Evolutionary conservation across 306 rosid species (phyloP).

Genomic region (Elaeagnus macrophylla): DNA sequence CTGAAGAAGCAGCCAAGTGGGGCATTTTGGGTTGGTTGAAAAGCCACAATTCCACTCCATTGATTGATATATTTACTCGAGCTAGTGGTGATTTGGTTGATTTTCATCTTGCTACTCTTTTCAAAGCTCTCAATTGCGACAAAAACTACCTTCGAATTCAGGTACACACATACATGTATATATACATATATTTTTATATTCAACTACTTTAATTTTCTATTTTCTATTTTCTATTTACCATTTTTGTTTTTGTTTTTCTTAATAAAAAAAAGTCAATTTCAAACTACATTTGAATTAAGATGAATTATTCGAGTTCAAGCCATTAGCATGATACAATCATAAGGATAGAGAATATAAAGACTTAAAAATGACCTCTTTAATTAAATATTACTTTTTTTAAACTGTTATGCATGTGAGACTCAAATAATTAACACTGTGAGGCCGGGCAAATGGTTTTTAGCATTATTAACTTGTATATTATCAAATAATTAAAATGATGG

Average conservation of each 20-base stretch:
- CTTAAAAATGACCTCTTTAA: no score
- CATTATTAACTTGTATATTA: no score
- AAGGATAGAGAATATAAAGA: no score
- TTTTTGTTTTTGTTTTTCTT: neutral
- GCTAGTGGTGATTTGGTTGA: constrained; percentile 43
- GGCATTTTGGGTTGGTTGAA: constrained; percentile 32
- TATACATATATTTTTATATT: neutral
- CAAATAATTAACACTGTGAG: no score
- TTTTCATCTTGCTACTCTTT: constrained; percentile 28
- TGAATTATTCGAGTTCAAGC: no score
- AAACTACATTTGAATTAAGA: no score
- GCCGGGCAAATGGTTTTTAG: no score
- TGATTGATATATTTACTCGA: constrained; percentile 27
- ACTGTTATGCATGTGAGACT: no score
- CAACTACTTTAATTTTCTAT: neutral
- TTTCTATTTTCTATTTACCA: no score
- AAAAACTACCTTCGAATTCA: constrained; percentile 32
- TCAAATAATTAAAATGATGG: no score
- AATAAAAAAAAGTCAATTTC: neutral
- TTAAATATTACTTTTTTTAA: no score
- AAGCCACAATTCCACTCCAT: constrained; percentile 23
- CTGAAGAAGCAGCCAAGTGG: constrained; percentile 31
- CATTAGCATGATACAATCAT: no score
- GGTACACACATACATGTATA: constrained; percentile 13
- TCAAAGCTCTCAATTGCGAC: constrained; percentile 25